A percentile compares a stretch with the other conserved stretches of the same genome.
phyloP scores from a whole-genome alignment of 164 flowering plant genomes.

The Aristolochia contorta region DNA sequence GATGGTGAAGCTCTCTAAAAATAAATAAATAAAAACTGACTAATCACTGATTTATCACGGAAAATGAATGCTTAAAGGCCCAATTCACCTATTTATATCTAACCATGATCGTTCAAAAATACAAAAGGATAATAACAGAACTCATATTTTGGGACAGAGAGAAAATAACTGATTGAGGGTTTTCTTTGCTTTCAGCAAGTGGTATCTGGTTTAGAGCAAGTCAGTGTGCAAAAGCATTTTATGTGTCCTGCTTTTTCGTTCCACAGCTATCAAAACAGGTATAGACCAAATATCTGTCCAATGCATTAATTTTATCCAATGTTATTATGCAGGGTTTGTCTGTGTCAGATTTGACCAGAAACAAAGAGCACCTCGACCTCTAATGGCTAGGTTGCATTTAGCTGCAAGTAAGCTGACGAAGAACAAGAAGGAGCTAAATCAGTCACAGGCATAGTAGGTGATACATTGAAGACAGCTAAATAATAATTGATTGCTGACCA shows the following conservation, averaged over 20 bases:
- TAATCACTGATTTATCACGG: too few species aligned
- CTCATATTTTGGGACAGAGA: too few species aligned
- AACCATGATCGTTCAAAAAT: too few species aligned
- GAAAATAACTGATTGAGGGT: background rate
- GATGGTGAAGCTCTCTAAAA: too few species aligned
- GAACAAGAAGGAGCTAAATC: constrained; percentile 6
- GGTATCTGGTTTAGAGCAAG: background rate
- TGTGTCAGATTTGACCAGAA: constrained; percentile 70
- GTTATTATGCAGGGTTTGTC: constrained; percentile 43
- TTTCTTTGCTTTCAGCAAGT: background rate
- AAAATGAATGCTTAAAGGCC: too few species aligned
- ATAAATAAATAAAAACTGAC: too few species aligned
- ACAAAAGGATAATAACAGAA: too few species aligned
- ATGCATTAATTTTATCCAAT: background rate
- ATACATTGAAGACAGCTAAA: constrained; percentile 14
- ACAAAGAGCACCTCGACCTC: constrained; percentile 65
- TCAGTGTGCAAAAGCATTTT: background rate
- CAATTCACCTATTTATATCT: too few species aligned
- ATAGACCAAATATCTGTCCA: background rate
- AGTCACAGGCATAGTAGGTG: constrained; percentile 5
- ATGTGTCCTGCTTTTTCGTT: too few species aligned
- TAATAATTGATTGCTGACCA: constrained; percentile 1
- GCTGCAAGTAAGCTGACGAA: constrained; percentile 46
- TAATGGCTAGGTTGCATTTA: constrained; percentile 54
- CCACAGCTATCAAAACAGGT: background rate